Base-by-base conservation (phyloP, 148 eudicot species). In the Amaranthus cruentus region DNA sequence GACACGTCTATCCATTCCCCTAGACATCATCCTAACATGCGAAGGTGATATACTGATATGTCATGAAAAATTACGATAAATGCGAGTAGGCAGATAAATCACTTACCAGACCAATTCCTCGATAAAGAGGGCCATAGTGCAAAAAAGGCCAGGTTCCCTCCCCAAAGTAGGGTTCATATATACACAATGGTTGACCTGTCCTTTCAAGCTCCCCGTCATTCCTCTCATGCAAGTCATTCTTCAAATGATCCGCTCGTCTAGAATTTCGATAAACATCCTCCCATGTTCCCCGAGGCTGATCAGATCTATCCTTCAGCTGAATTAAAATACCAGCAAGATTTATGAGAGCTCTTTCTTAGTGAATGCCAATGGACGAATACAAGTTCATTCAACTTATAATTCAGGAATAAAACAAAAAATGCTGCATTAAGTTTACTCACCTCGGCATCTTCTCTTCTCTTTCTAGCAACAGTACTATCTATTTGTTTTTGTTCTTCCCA, bases 121-220 rank as follows among this genome's bases (percentile, higher is more conserved):
- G 89, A 83, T 91, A 95, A 47, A 95, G 91, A 68, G 98, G 87
- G 49, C 79, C 80, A 58, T 6, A 72, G 81, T 95, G 97, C 90
- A 95, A 68, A 82, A 95, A 95, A 44, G 96, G 92, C 98, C 98
- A 95, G 47, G 90, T 78, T 77, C 97, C 98, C 77, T 87, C 88
- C 55, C 98, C 98, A 82, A 78, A 75, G 79, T 81, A 91, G 57
- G 98, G 97, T 72, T 95, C 98, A 79, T 95, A 95, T 48, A 95
- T 88, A 79, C 89, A 84, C 74, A 95, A 77, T 67, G 97, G 96
- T 83, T 95, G 98, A 56, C 91, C 97, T 11, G 97, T 95, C 72
- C 98, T 91, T 81, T 91, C 98, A 77, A 95, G 93, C 82, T 95
- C 98, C 50, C 96, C 93, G 28, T 95, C 96, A 63, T 90, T 96